These are phyloP conservation scores for Antrodiella citrinella DNA, from an alignment of 768 basidiomycete species.

Conservation along the genomic window DNA sequence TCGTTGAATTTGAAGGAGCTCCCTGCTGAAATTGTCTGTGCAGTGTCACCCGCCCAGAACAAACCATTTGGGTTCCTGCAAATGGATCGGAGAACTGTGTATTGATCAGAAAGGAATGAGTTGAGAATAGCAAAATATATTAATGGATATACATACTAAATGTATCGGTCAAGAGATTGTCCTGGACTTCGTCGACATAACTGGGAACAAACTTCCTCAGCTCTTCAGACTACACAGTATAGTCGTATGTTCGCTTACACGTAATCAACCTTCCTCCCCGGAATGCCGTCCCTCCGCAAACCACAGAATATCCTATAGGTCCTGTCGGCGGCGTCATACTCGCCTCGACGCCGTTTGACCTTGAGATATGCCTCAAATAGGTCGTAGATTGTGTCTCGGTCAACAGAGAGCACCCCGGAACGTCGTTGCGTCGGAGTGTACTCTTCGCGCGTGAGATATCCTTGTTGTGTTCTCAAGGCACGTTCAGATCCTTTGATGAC, in stretches of 20 bases:
- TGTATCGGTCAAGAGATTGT: conserved; percentile 60
- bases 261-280: conserved; percentile 42
- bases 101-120: no score
- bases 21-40: conserved; percentile 66
- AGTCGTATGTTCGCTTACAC: conserved; percentile 37
- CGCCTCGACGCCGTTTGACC: conserved; percentile 34
- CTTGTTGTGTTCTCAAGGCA: conserved; percentile 26
- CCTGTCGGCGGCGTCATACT: conserved; percentile 57
- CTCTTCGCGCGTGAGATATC: conserved; percentile 31
- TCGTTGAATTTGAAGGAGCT: conserved; percentile 66
- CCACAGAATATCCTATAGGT: conserved; percentile 5
- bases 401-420: conserved; percentile 41
- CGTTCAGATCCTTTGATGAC: conserved; percentile 61
- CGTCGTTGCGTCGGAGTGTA: conserved; percentile 46
- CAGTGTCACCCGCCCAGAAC: conserved; percentile 79
- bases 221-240: no score
- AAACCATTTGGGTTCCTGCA: conserved; percentile 57
- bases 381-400: conserved; percentile 39
- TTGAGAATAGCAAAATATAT: no score
- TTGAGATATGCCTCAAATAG: conserved; percentile 47
- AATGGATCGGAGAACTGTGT: conserved; percentile 48
- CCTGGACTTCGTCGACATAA: conserved; percentile 64
- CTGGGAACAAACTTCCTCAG: conserved; percentile 23
- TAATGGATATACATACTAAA: conserved; percentile 36
- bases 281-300: conserved; percentile 24